Conservation (phyloP, 1,284 basidiomycete genomes). For the Ceratobasidium sp. region DNA sequence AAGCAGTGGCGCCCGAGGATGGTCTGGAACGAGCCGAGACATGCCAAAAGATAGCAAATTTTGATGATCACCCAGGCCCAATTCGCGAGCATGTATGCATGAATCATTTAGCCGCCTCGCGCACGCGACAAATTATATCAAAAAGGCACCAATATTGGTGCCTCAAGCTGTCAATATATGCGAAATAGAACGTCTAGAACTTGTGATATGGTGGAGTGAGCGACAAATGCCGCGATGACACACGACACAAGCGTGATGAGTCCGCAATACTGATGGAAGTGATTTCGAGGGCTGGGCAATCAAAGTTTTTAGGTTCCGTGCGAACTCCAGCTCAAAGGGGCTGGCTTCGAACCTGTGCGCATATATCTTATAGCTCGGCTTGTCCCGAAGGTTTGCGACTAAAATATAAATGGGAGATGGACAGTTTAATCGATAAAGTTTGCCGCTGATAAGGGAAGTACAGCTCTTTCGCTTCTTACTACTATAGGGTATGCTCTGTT, state of each 20-base stretch:
- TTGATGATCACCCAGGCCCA: too few relatives aligned
- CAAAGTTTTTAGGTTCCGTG: neutral
- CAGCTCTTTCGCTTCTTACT: neutral
- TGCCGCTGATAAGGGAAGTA: neutral
- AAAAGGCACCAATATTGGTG: neutral
- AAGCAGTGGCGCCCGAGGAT: too few relatives aligned
- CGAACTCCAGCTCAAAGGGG: too few relatives aligned
- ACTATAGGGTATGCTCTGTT: neutral
- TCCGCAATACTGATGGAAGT: neutral
- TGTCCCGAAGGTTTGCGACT: neutral
- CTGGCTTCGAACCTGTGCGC: too few relatives aligned
- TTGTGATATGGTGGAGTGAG: neutral
- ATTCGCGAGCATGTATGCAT: too few relatives aligned
- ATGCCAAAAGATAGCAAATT: too few relatives aligned
- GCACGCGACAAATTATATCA: neutral
- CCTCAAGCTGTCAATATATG: neutral
- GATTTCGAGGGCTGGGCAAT: neutral
- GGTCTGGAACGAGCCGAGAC: too few relatives aligned
- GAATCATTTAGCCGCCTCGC: too few relatives aligned
- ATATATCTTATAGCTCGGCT: too few relatives aligned
- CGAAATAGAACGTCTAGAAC: neutral
- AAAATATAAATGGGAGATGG: neutral
- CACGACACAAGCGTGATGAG: slow-evolving; percentile 3
- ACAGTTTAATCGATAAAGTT: neutral
- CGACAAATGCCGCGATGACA: neutral